These are phyloP conservation scores for Venturia carpophila DNA, from an alignment of 2,329 filamentous ascomycete species.

Conservation along the genomic window DNA sequence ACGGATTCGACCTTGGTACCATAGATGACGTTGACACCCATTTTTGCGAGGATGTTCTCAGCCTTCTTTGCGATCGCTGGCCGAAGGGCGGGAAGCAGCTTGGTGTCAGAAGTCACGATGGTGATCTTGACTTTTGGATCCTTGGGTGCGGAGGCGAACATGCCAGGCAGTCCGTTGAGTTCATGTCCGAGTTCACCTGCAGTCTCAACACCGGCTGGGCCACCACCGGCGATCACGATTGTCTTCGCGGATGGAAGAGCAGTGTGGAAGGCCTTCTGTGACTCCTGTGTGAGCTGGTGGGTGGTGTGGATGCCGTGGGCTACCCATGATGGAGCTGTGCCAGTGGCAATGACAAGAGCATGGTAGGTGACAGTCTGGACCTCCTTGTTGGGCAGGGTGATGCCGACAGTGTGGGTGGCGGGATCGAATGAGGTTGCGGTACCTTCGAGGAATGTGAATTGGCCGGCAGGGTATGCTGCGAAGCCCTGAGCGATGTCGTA, in stretches of 20 bases:
- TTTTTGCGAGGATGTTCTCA: constrained; percentile 38
- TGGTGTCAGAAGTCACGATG: constrained; percentile 35
- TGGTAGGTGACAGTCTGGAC: constrained; percentile 39
- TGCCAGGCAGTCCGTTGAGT: constrained; percentile 31
- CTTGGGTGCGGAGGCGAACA: constrained; percentile 31
- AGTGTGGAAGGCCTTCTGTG: constrained; percentile 27
- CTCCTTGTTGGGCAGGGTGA: constrained; percentile 30
- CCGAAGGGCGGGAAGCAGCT: constrained; percentile 37
- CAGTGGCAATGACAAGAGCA: constrained; percentile 50
- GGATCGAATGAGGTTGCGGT: constrained; percentile 42
- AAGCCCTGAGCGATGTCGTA: constrained; percentile 44
- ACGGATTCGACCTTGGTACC: constrained; percentile 30
- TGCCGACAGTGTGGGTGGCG: constrained; percentile 36
- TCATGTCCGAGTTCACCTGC: constrained; percentile 31
- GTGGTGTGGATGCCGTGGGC: constrained; percentile 37
- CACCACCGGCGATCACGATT: constrained; percentile 32
- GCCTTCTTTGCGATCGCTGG: constrained; percentile 35
- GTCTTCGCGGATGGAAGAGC: constrained; percentile 31
- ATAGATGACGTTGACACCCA: constrained; percentile 41
- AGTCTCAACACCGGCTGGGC: constrained; percentile 33
- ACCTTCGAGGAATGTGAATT: constrained; percentile 46
- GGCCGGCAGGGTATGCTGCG: constrained; percentile 39
- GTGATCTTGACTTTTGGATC: constrained; percentile 37
- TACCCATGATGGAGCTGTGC: constrained; percentile 40
- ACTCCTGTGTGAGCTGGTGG: constrained; percentile 23